Conservation (phyloP, 257 asterid species). For the Scutellaria baicalensis region DNA sequence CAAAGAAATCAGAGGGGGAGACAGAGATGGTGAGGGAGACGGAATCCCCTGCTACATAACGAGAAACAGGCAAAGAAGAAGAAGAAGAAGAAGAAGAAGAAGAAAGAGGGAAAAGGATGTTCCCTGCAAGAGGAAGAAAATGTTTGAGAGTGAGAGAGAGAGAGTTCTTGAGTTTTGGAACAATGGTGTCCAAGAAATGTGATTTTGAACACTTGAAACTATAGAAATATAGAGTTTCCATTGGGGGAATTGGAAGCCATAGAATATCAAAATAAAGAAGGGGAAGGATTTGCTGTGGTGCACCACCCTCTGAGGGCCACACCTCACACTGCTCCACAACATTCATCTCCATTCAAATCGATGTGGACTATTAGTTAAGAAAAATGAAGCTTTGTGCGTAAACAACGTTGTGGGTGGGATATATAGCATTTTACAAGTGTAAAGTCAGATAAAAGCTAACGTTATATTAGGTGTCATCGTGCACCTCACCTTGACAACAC, state of each 20-base stretch:
- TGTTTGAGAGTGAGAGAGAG: conserved; percentile 3
- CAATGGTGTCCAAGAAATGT: background rate
- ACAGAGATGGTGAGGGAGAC: background rate
- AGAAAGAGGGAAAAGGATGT: background rate
- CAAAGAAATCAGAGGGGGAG: background rate
- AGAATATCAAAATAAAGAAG: background rate
- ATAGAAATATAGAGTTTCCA: background rate
- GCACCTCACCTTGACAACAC: no score
- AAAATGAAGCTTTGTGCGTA: no score
- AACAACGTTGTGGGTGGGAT: no score
- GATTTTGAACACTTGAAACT: background rate
- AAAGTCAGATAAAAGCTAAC: no score
- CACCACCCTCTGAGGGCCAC: background rate
- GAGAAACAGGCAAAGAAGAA: background rate
- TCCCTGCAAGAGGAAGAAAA: background rate
- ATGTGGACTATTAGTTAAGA: no score
- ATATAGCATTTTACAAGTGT: no score
- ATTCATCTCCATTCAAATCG: background rate
- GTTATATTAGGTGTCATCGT: no score
- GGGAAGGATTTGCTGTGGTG: background rate
- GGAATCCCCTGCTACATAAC: background rate
- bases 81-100: no score
- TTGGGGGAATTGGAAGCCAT: background rate
- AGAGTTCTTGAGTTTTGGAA: background rate
- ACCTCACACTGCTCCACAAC: background rate